phyloP scores from a whole-genome alignment of 768 basidiomycete genomes.

The Tricholoma terreum region DNA sequence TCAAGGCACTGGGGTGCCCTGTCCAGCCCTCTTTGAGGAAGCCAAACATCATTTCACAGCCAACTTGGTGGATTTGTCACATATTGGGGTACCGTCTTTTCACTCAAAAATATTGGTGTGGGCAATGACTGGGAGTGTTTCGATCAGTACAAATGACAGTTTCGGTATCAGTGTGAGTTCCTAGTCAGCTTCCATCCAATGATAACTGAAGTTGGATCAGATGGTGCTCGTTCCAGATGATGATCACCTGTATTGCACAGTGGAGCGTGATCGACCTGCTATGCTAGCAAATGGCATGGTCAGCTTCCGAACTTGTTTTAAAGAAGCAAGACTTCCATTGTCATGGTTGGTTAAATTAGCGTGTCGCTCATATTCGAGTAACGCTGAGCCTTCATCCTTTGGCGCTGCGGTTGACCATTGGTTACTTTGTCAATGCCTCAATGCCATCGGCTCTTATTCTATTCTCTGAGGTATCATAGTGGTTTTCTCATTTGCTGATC shows the following conservation, averaged over 20 bases:
- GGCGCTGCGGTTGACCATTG: background rate
- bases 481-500: too few relatives aligned
- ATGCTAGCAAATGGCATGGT: background rate
- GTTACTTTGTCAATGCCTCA: background rate
- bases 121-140: conserved; percentile 2
- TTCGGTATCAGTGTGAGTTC: background rate
- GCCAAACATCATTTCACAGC: background rate
- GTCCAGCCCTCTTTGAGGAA: background rate
- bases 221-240: background rate
- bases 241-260: background rate
- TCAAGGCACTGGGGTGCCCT: background rate
- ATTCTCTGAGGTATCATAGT: background rate
- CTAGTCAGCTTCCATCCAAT: background rate
- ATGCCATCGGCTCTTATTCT: background rate
- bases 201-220: background rate
- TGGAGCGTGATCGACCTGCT: background rate
- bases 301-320: background rate
- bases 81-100: background rate
- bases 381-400: background rate
- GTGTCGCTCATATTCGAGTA: background rate
- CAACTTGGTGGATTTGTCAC: background rate
- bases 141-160: background rate
- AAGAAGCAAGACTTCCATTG: background rate
- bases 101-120: conserved; percentile 3
- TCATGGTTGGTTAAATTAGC: background rate